phyloP scores from a whole-genome alignment of 2,329 filamentous ascomycete genomes.

The Bisporella sp. region DNA sequence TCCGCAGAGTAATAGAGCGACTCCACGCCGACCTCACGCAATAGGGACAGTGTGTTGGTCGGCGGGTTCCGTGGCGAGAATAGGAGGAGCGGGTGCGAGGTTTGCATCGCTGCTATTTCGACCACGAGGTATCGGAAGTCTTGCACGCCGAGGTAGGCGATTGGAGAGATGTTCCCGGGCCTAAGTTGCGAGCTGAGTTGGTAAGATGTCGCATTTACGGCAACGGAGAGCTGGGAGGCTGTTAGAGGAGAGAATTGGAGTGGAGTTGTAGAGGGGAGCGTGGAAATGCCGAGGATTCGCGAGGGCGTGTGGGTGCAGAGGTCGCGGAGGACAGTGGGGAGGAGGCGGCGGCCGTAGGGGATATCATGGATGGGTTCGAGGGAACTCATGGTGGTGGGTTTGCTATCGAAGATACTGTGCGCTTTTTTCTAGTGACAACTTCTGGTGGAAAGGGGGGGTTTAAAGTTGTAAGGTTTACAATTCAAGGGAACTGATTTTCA shows the following conservation, averaged over 20 bases:
- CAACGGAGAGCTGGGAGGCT: constrained; percentile 10
- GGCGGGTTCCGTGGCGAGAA: constrained; percentile 14
- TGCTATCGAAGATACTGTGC: too few relatives aligned
- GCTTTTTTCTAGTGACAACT: too few relatives aligned
- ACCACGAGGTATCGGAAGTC: constrained; percentile 18
- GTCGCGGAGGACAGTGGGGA: too few relatives aligned
- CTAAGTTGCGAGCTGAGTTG: constrained; percentile 11
- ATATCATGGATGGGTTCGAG: too few relatives aligned
- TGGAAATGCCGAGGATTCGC: too few relatives aligned
- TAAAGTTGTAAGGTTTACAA: too few relatives aligned
- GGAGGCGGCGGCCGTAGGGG: too few relatives aligned
- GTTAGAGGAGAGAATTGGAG: constrained; percentile 9
- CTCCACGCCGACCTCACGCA: constrained; percentile 9
- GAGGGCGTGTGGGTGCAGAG: too few relatives aligned
- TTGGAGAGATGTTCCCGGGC: not conserved
- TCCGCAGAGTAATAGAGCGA: constrained; percentile 10
- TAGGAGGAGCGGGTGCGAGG: constrained; percentile 12
- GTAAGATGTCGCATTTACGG: constrained; percentile 15
- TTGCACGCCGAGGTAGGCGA: constrained; percentile 17
- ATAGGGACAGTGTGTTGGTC: constrained; percentile 12
- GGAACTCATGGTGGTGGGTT: too few relatives aligned
- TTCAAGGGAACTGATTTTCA: too few relatives aligned
- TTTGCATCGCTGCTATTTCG: constrained; percentile 11
- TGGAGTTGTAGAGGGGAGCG: too few relatives aligned
- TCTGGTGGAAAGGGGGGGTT: too few relatives aligned